Evolutionary conservation across 352 stramenopile genomes (phyloP).

Genomic region (Globisporangium splendens): DNA sequence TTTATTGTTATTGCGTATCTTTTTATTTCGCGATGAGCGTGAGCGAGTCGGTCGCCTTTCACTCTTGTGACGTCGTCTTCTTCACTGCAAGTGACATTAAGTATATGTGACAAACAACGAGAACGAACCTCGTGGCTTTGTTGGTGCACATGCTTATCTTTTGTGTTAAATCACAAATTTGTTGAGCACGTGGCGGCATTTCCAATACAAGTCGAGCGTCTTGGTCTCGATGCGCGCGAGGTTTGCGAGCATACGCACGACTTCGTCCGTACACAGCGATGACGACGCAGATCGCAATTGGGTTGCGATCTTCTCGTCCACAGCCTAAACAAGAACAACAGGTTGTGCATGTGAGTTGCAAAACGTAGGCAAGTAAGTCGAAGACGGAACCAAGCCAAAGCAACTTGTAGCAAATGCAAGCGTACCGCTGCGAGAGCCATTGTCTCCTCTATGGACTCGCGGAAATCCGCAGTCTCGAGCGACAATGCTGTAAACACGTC

Average conservation of each 20-base stretch:
- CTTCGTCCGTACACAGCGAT: constrained; percentile 41
- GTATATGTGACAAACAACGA: not conserved
- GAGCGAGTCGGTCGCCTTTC: too few species aligned
- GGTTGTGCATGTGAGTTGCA: too few species aligned
- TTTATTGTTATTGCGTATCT: not conserved
- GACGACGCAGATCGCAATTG: constrained; percentile 26
- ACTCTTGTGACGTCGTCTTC: too few species aligned
- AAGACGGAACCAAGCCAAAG: too few species aligned
- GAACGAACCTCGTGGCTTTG: not conserved
- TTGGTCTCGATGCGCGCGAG: constrained; percentile 38
- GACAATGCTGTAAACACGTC: constrained; percentile 17
- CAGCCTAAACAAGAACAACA: constrained; percentile 17
- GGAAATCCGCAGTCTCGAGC: constrained; percentile 12
- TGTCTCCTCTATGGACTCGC: constrained; percentile 2
- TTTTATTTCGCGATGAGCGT: too few species aligned
- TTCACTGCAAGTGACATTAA: too few species aligned
- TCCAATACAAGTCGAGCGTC: constrained; percentile 55
- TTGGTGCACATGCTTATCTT: not conserved
- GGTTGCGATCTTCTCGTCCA: constrained; percentile 27
- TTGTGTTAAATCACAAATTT: constrained; percentile 32
- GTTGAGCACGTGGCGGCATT: constrained; percentile 36
- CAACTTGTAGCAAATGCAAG: not conserved
- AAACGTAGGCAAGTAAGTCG: too few species aligned
- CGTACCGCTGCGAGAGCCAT: constrained; percentile 10
- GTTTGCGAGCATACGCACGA: constrained; percentile 36